Evolutionary conservation across 1,284 basidiomycete genomes (phyloP).

Genomic region (Ceratobasidium sp.): DNA sequence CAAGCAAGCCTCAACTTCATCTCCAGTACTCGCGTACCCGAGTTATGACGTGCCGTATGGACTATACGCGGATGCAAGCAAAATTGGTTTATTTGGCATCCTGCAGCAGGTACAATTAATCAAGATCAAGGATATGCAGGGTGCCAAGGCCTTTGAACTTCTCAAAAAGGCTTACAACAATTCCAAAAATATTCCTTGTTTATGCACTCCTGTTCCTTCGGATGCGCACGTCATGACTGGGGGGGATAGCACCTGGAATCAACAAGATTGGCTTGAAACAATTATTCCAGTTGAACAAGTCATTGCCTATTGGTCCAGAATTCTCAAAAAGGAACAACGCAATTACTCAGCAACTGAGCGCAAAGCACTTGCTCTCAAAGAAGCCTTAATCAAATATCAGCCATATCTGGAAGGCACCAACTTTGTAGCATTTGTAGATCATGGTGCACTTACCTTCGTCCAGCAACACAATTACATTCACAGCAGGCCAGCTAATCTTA

Average conservation of each 20-base stretch:
- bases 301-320: conserved; percentile 57
- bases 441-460: conserved; percentile 55
- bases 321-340: conserved; percentile 55
- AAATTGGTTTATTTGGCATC: conserved; percentile 56
- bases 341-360: conserved; percentile 59
- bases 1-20: conserved; percentile 34
- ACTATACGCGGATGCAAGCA: conserved; percentile 61
- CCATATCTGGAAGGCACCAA: conserved; percentile 56
- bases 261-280: conserved; percentile 55
- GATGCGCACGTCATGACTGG: conserved; percentile 47
- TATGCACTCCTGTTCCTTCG: conserved; percentile 50
- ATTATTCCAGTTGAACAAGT: conserved; percentile 57
- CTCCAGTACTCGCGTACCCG: conserved; percentile 54
- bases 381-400: conserved; percentile 58
- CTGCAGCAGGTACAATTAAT: conserved; percentile 62
- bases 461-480: no score
- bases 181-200: conserved; percentile 50
- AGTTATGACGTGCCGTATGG: conserved; percentile 56
- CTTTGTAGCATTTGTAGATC: conserved; percentile 56
- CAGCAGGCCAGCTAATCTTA: conserved; percentile 36
- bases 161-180: conserved; percentile 45
- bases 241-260: conserved; percentile 51
- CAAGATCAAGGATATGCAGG: conserved; percentile 56
- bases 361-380: conserved; percentile 58
- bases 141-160: conserved; percentile 56